Conservation (phyloP, 371 early-diverging fungal genomes). For the Thermomucor indicae-seudaticae region DNA sequence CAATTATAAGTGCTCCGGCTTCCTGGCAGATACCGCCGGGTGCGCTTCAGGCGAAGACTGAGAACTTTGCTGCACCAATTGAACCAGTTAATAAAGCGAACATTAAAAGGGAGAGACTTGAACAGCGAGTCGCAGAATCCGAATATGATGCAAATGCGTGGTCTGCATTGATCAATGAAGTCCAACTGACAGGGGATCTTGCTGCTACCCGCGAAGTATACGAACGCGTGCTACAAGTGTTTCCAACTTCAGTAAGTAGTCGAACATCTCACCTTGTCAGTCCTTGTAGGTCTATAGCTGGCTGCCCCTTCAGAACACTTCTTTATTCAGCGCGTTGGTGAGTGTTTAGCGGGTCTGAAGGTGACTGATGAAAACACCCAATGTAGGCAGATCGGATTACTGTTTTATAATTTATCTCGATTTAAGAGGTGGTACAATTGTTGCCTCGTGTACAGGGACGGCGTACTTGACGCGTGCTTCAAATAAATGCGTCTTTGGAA, state of each 20-base stretch:
- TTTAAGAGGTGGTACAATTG: too few relatives aligned
- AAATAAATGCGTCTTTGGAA: neutral
- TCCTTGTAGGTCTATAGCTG: neutral
- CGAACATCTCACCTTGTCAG: neutral
- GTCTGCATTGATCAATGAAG: slow-evolving; percentile 56
- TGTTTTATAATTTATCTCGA: too few relatives aligned
- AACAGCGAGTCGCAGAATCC: slow-evolving; percentile 49
- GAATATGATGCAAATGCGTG: slow-evolving; percentile 72
- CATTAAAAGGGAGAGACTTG: slow-evolving; percentile 46
- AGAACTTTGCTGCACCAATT: slow-evolving; percentile 1
- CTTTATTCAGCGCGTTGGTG: too few relatives aligned
- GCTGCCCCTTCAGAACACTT: too few relatives aligned
- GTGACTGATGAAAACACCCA: too few relatives aligned
- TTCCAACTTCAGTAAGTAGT: slow-evolving; percentile 83
- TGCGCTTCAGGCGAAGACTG: slow-evolving; percentile 27
- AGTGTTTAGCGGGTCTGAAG: too few relatives aligned
- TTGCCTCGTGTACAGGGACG: too few relatives aligned
- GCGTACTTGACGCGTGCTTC: too few relatives aligned
- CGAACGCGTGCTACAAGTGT: slow-evolving; percentile 71
- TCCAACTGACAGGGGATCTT: slow-evolving; percentile 54
- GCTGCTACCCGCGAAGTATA: slow-evolving; percentile 63
- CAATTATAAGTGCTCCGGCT: slow-evolving; percentile 32
- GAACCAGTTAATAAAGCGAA: slow-evolving; percentile 22
- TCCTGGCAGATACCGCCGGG: slow-evolving; percentile 57
- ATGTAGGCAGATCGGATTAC: too few relatives aligned